Evolutionary conservation across 2,329 filamentous ascomycete genomes (phyloP), one percentile per base, ranked within the genome.

Genomic region (Penicillium polonicum): DNA sequence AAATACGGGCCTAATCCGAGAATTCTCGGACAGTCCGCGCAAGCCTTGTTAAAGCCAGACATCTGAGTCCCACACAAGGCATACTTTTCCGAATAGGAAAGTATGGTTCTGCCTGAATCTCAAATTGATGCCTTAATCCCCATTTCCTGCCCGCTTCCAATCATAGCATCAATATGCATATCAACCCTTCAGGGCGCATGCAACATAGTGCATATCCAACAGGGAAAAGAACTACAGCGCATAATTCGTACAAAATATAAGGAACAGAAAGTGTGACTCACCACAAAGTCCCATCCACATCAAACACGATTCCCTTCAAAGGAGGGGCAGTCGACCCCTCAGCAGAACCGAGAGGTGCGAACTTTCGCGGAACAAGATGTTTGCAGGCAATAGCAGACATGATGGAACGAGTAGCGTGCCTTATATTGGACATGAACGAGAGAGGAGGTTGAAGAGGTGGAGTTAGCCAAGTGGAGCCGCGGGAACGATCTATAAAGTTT

Each of bases 281-380:
- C 92, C 89, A 97, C 59, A 97, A 77, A 25, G 93, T 99, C 4
- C 93, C 93, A 74, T 99, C 93, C 62, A 99, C 90, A 77, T 99
- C 93, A 76, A 97, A 97, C 15, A 97, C 79, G 27, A 88, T 81
- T 2, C 85, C 85, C 66, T 80, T 79, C 56, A 88, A 68, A 31
- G 66, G 68, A 42, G 81, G 79, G 19, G 74, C 74, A 60, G 48
- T 70, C 60, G 52, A 71, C 63, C 21, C 51, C 53, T 59, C 67
- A 64, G 65, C 65, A 5, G 76, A 70, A 57, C 76, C 71, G 54
- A 85, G 69, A 13, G 83, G 82, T 6, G 81, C 80, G 61, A 85
- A 85, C 38, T 73, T 76, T 58, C 81, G 74, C 41, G 69, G 70
- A 36, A 66, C 72, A 49, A 71, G 64, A 33, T 62, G 53, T 13